phyloP scores from a whole-genome alignment of 306 rosid genomes.

The Vigna nakashimae region DNA sequence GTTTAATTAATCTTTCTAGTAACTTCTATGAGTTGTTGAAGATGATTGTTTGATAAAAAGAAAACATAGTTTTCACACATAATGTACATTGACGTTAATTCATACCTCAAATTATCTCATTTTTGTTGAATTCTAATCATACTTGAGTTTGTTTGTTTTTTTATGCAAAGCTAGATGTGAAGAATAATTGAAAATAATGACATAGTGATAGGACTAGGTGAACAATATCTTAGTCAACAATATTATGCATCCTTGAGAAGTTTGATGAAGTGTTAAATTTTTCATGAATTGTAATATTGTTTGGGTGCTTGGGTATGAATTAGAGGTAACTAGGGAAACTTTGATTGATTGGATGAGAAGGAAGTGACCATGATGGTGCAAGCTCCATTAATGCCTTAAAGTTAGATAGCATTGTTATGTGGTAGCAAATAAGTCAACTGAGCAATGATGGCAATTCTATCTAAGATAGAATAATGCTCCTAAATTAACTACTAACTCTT shows the following conservation, averaged over 20 bases:
- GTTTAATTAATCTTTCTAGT: background rate
- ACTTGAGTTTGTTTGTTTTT: background rate
- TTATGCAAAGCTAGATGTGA: slow-evolving; percentile 11
- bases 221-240: slow-evolving; percentile 25
- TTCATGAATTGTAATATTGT: background rate
- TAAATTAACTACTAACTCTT: slow-evolving; percentile 8
- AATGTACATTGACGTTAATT: background rate
- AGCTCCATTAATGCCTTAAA: slow-evolving; percentile 45
- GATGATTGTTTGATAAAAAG: background rate
- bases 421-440: slow-evolving; percentile 48
- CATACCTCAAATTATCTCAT: background rate
- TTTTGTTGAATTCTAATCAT: background rate
- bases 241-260: slow-evolving; percentile 16
- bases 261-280: background rate
- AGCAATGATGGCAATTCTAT: slow-evolving; percentile 37
- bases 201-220: slow-evolving; percentile 3
- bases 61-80: background rate
- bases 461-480: slow-evolving; percentile 20
- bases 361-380: slow-evolving; percentile 47
- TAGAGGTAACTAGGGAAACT: slow-evolving; percentile 15
- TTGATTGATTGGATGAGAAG: slow-evolving; percentile 14
- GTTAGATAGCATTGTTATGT: slow-evolving; percentile 19
- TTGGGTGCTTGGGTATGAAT: background rate
- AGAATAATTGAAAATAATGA: background rate
- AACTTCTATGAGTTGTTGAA: background rate